Evolutionary conservation across 768 basidiomycete genomes (phyloP).

Genomic region (Boletus rex-veris): DNA sequence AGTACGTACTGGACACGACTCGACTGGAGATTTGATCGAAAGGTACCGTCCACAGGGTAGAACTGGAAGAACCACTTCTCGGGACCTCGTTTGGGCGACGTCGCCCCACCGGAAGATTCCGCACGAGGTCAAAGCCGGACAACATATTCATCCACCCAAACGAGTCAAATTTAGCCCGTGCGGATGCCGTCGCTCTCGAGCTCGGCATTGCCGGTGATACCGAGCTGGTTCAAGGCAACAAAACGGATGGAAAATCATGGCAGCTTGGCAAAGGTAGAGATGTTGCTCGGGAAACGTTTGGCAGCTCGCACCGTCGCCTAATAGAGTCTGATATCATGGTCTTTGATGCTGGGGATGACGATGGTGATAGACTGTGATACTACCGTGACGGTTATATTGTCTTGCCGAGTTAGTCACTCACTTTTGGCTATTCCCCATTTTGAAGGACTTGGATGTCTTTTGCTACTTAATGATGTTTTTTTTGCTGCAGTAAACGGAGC

Average conservation of each 20-base stretch:
- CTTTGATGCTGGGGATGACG: constrained; percentile 15
- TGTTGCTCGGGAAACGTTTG: constrained; percentile 46
- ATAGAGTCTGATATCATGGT: not conserved
- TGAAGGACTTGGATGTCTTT: too few species aligned
- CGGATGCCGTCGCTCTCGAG: constrained; percentile 57
- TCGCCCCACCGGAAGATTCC: constrained; percentile 29
- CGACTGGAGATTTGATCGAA: not conserved
- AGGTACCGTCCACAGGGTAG: constrained; percentile 9
- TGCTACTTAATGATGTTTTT: too few species aligned
- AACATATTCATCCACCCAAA: constrained; percentile 60
- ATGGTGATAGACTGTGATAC: constrained; percentile 1
- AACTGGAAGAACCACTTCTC: constrained; percentile 22
- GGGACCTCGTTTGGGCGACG: constrained; percentile 3
- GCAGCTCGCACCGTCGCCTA: constrained; percentile 9
- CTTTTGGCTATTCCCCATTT: too few species aligned
- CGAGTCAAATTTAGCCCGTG: constrained; percentile 62
- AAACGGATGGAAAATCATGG: constrained; percentile 44
- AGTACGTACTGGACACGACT: constrained; percentile 15
- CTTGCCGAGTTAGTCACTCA: not conserved
- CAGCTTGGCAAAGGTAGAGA: constrained; percentile 49
- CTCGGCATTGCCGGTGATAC: constrained; percentile 50
- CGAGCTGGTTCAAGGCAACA: constrained; percentile 42
- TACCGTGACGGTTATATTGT: not conserved
- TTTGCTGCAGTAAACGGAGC: too few species aligned
- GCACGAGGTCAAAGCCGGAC: constrained; percentile 54